A percentile compares a stretch with the other conserved stretches of the same genome.
Evolutionary conservation across 257 asterid species (phyloP).

Genomic region (Nicotiana noctiflora): DNA sequence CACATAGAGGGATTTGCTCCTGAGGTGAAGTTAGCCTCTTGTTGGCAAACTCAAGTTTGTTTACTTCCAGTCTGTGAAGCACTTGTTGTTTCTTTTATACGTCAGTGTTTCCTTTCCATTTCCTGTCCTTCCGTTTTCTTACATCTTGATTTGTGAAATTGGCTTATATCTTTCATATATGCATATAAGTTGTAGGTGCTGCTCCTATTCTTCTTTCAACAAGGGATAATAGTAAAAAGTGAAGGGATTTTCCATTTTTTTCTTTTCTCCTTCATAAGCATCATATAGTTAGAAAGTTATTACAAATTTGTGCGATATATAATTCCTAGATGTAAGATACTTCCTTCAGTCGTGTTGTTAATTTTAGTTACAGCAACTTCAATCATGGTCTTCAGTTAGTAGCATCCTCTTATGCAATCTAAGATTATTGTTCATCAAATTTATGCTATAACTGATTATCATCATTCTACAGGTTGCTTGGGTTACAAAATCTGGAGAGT

Average conservation of each 20-base stretch:
- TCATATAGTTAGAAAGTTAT: background rate
- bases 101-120: background rate
- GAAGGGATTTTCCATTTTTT: background rate
- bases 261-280: background rate
- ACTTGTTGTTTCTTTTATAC: background rate
- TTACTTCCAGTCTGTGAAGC: background rate
- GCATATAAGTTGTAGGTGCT: background rate
- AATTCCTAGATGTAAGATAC: background rate
- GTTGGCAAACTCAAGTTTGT: background rate
- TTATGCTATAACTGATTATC: background rate
- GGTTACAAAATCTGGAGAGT: slow-evolving; percentile 96
- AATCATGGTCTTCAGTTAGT: background rate
- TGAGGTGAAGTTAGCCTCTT: slow-evolving; percentile 52
- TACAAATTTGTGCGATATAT: background rate
- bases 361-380: background rate
- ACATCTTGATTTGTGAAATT: background rate
- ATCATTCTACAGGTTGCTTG: slow-evolving; percentile 74
- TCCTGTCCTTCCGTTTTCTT: background rate
- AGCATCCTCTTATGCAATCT: background rate
- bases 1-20: slow-evolving; percentile 97
- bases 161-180: background rate
- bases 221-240: background rate
- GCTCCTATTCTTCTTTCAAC: background rate
- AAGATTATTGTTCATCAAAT: background rate
- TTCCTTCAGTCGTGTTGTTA: background rate